These are phyloP conservation scores for Microbotryum silenes-acaulis DNA, from an alignment of 1,284 basidiomycete species.

Conservation along the genomic window DNA sequence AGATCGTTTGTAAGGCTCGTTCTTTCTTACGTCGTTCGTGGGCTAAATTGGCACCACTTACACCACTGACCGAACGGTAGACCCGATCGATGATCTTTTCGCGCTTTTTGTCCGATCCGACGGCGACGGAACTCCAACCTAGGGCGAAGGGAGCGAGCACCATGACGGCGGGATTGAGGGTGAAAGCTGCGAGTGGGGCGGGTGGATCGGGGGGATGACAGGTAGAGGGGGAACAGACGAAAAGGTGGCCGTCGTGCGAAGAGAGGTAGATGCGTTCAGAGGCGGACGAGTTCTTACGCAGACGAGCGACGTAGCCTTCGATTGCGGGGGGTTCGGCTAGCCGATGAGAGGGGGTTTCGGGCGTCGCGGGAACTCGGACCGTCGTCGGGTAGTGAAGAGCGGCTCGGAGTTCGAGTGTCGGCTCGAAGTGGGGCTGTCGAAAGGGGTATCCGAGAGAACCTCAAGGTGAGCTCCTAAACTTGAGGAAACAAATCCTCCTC, in stretches of 20 bases:
- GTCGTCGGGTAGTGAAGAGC: slow-evolving; percentile 31
- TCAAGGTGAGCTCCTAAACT: background rate
- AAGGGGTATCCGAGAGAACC: background rate
- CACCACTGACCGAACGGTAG: background rate
- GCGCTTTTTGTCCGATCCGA: slow-evolving; percentile 6
- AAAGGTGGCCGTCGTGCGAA: slow-evolving; percentile 23
- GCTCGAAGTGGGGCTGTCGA: slow-evolving; percentile 6
- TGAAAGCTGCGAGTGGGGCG: background rate
- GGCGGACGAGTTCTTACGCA: slow-evolving; percentile 9
- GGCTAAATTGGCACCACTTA: background rate
- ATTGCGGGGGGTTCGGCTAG: slow-evolving; percentile 30
- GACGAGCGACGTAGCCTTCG: slow-evolving; percentile 31
- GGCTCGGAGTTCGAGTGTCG: slow-evolving; percentile 22
- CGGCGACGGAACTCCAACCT: slow-evolving; percentile 18
- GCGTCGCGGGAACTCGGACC: slow-evolving; percentile 11
- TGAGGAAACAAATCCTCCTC: background rate
- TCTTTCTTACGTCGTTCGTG: background rate
- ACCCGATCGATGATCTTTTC: slow-evolving; percentile 3
- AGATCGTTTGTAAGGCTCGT: background rate
- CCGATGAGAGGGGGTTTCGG: background rate
- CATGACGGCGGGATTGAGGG: slow-evolving; percentile 25
- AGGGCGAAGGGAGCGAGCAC: slow-evolving; percentile 23
- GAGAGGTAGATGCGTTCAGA: slow-evolving; percentile 28
- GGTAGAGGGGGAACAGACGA: slow-evolving; percentile 15
- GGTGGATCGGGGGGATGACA: slow-evolving; percentile 27